Evolutionary conservation across 495 filamentous ascomycete genomes (phyloP), one percentile per base, ranked within the genome.

Genomic region (Trichoderma gamsii): DNA sequence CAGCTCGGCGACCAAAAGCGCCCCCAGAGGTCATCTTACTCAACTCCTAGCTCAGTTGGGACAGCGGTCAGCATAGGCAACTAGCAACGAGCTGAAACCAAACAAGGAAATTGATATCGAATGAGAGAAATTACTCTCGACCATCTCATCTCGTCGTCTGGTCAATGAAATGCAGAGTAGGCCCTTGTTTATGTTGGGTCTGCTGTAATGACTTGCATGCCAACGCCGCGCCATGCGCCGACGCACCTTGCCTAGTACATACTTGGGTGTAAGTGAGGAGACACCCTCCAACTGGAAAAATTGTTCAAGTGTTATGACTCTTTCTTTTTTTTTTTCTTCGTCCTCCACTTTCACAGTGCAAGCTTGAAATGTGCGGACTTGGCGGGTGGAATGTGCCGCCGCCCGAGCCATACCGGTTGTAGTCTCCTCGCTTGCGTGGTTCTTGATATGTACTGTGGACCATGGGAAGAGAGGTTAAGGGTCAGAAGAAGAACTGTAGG

Each of bases 331-430:
- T 21, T 51, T 52, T 52, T 52, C 49, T 11, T 46, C 12, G 12
- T 52, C 49, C 49, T 52, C 49, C 49, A 52, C 49, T 32, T 61
- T 25, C 56, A 61, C 56, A 61, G 56, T 61, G 56, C 56, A 61
- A 61, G 56, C 56, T 61, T 11, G 56, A 61, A 4, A 16, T 32
- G 56, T 61, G 56, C 56, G 56, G 56, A 61, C 56, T 29, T 61
- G 25, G 56, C 56, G 56, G 56, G 56, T 32, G 27, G 27, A 18
- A 29, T 61, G 56, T 61, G 56, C 56, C 56, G 52, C 8, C 52
- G 56, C 25, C 56, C 56, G 56, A 61, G 56, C 56, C 56, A 61
- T 59, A 59, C 51, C 51, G 21, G 12, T 59, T 23, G 51, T 25
- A 29, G 27, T 27, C 27, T 18, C 56, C 9, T 61, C 56, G 56